Percentiles rank a stretch among this genome's conserved stretches.
Conservation (phyloP, 352 stramenopile species). For the Globisporangium acanthophoron region DNA sequence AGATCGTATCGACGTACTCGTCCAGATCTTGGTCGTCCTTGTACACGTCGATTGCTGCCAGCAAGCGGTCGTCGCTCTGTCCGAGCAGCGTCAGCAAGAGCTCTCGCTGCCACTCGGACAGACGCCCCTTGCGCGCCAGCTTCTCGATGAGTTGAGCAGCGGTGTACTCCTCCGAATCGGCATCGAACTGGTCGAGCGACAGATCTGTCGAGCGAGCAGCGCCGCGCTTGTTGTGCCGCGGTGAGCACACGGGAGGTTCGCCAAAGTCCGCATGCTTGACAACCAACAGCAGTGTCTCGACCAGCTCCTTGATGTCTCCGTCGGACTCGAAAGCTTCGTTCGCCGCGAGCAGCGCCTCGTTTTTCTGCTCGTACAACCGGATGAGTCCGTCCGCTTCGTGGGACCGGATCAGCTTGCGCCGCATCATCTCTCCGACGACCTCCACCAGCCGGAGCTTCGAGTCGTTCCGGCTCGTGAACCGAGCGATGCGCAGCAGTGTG, state of each 20-base stretch:
- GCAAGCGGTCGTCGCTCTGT: conserved; percentile 36
- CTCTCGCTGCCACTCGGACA: conserved; percentile 57
- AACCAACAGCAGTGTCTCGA: conserved; percentile 74
- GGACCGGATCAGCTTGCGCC: conserved; percentile 32
- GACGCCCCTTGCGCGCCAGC: conserved; percentile 24
- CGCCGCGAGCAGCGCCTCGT: conserved; percentile 65
- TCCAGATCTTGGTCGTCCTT: conserved; percentile 33
- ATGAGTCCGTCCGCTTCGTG: conserved; percentile 63
- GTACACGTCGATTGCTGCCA: conserved; percentile 55
- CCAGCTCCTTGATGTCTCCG: conserved; percentile 64
- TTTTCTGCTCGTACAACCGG: conserved; percentile 53
- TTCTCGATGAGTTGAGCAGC: conserved; percentile 27
- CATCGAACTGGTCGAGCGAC: conserved; percentile 5
- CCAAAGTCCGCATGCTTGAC: conserved; percentile 78
- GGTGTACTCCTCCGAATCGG: conserved; percentile 20
- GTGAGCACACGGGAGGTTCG: conserved; percentile 18
- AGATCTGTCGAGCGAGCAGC: conserved; percentile 1
- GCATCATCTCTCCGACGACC: conserved; percentile 68
- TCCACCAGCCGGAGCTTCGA: conserved; percentile 45
- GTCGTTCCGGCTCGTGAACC: conserved; percentile 45
- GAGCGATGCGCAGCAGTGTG: conserved; percentile 44
- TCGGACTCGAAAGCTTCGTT: conserved; percentile 73
- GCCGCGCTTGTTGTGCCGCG: conserved; percentile 7
- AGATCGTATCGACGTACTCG: conserved; percentile 53
- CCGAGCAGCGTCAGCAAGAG: conserved; percentile 43